Conservation (phyloP, 2,329 filamentous ascomycete genomes). For the Ceratocystis ficicola region DNA sequence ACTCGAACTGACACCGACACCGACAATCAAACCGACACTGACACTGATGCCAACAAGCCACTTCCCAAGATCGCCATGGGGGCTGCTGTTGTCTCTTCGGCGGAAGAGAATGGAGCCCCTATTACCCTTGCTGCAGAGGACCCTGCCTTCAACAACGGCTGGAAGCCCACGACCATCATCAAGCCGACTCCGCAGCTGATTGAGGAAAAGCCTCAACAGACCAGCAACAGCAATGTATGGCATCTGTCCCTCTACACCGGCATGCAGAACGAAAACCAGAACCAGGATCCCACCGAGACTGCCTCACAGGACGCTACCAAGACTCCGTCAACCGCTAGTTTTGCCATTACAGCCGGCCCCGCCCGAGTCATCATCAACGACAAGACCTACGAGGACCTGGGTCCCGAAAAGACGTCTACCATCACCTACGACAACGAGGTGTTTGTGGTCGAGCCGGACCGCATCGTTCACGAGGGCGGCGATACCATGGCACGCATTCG, state of each 20-base stretch:
- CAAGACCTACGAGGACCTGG: slow-evolving; percentile 34
- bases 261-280: background rate
- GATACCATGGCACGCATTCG: slow-evolving; percentile 35
- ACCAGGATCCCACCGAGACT: background rate
- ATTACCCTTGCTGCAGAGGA: background rate
- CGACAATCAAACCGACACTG: too few species aligned
- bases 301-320: background rate
- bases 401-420: slow-evolving; percentile 31
- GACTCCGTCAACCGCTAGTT: slow-evolving; percentile 23
- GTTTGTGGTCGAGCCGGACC: slow-evolving; percentile 39
- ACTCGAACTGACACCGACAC: too few species aligned
- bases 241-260: slow-evolving; percentile 3
- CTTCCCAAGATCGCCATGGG: slow-evolving; percentile 8
- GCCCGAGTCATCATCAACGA: slow-evolving; percentile 38
- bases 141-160: background rate
- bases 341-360: slow-evolving; percentile 36
- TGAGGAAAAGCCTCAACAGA: background rate
- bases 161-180: background rate
- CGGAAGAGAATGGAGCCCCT: background rate
- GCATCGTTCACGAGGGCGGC: slow-evolving; percentile 21
- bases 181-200: background rate
- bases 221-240: background rate
- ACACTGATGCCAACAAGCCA: background rate
- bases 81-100: background rate
- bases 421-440: slow-evolving; percentile 34